These are phyloP conservation scores for Triangularia setosa DNA, from an alignment of 2,329 filamentous ascomycete genomes.

Conservation along the genomic window DNA sequence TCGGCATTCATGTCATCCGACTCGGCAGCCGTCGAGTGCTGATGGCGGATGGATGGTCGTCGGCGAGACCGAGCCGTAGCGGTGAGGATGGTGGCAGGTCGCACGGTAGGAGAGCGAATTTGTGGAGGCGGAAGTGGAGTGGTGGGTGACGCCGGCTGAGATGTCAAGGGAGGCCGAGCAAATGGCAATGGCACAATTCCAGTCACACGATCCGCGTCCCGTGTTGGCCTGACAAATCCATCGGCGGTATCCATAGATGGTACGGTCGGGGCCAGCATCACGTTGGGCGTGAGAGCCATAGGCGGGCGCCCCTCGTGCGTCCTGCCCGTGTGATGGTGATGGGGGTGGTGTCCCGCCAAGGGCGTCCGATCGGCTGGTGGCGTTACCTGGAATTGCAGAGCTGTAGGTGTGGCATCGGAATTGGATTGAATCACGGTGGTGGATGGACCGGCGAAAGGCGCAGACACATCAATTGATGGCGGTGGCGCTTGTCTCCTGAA, in stretches of 20 bases:
- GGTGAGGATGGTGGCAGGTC: conserved; percentile 49
- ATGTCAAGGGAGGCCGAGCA: conserved; percentile 64
- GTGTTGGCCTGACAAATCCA: conserved; percentile 73
- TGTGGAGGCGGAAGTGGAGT: conserved; percentile 72
- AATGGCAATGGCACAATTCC: conserved; percentile 73
- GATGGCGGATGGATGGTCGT: conserved; percentile 83
- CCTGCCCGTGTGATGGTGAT: conserved; percentile 38
- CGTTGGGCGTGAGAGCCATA: conserved; percentile 47
- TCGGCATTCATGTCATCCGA: conserved; percentile 83
- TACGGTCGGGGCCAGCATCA: conserved; percentile 58
- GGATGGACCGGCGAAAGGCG: conserved; percentile 47
- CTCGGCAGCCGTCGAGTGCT: conserved; percentile 77
- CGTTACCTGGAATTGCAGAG: conserved; percentile 59
- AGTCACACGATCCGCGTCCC: conserved; percentile 76
- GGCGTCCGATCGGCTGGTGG: conserved; percentile 69
- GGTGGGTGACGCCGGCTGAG: conserved; percentile 89
- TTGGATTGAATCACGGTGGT: conserved; percentile 38
- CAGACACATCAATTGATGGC: conserved; percentile 75
- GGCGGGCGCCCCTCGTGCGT: conserved; percentile 48
- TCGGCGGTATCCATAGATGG: conserved; percentile 66
- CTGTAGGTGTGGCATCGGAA: conserved; percentile 57
- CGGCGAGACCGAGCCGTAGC: conserved; percentile 56
- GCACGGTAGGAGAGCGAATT: conserved; percentile 53
- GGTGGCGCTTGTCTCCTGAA: conserved; percentile 78
- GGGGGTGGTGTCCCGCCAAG: conserved; percentile 38